Evolutionary conservation across 352 stramenopile genomes (phyloP).

Genomic region (Phytophthora fragariaefolia): DNA sequence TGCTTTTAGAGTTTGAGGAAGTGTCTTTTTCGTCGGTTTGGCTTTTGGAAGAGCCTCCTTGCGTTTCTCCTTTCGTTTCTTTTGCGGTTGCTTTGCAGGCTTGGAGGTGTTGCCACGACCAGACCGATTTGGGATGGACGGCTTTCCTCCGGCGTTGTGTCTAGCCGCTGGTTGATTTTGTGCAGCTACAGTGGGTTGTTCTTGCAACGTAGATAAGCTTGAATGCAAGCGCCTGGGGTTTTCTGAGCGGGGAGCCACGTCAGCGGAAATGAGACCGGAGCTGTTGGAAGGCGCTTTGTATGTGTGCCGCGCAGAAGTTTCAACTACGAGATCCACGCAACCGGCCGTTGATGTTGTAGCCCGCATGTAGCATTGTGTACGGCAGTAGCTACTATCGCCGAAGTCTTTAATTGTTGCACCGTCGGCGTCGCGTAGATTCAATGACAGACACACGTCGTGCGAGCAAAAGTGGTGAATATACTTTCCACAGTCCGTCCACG

Average conservation of each 20-base stretch:
- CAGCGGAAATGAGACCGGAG: too few species aligned
- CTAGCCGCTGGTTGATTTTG: too few species aligned
- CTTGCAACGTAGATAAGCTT: too few species aligned
- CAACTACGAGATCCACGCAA: background rate
- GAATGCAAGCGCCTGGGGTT: too few species aligned
- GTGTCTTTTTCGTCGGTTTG: background rate
- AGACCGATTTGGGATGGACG: too few species aligned
- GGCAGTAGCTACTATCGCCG: background rate
- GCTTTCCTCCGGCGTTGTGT: too few species aligned
- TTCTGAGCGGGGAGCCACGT: too few species aligned
- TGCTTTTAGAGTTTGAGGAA: background rate
- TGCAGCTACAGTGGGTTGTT: too few species aligned
- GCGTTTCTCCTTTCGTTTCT: background rate
- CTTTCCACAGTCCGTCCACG: background rate
- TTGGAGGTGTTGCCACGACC: too few species aligned
- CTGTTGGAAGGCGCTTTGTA: too few species aligned
- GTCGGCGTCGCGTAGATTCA: background rate
- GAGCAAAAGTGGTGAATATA: background rate
- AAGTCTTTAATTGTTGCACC: background rate
- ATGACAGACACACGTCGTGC: background rate
- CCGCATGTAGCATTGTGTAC: background rate
- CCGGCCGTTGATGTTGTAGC: background rate
- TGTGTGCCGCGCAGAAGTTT: too few species aligned
- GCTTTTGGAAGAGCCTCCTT: background rate
- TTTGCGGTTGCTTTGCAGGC: background rate